Evolutionary conservation across 257 asterid genomes (phyloP), one percentile per base, ranked within the genome.

Genomic region (Echites panduratus): DNA sequence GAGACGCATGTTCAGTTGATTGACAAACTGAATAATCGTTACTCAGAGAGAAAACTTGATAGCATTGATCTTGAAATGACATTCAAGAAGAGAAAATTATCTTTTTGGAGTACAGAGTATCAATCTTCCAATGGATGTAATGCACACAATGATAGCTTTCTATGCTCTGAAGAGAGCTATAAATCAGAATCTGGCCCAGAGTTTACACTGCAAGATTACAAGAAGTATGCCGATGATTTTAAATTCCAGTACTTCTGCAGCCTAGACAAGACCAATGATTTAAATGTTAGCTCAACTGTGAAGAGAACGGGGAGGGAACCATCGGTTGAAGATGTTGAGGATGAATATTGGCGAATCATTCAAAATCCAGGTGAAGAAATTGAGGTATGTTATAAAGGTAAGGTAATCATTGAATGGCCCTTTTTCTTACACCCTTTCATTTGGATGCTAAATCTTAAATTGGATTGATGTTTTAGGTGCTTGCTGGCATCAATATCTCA

Each of bases 271-370:
- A 79, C 69, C 29, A 66, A 47, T 62, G 73, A 61, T 47, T 72
- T 73, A 26, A 81, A 73, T 47, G 47, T 57, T 12, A 73, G 73
- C 24, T 38, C 64, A 44, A 66, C 11, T 45, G 59, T 67, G 0
- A 47, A 43, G 50, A 64, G 26, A 64, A 82, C 72, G 59, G 70
- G 27, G 48, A 71, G 62, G 72, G 89, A 76, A 75, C 95, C 90
- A 17, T 75, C 82, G 43, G 61, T 85, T 73, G 79, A 77, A 27
- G 78, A 83, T 78, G 74, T 94, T 49, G 99, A 94, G 86, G 91
- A 90, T 43, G 97, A 94, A 76, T 94, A 91, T 81, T 94, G 99
- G 99, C 85, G 96, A 70, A 80, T 88, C 52, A 70, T 94, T 75
- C 89, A 87, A 75, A 88, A 84, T 61, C 90, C 97, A 59, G 83